phyloP scores from a whole-genome alignment of 208 protist species.

The Crithidia mellificae region DNA sequence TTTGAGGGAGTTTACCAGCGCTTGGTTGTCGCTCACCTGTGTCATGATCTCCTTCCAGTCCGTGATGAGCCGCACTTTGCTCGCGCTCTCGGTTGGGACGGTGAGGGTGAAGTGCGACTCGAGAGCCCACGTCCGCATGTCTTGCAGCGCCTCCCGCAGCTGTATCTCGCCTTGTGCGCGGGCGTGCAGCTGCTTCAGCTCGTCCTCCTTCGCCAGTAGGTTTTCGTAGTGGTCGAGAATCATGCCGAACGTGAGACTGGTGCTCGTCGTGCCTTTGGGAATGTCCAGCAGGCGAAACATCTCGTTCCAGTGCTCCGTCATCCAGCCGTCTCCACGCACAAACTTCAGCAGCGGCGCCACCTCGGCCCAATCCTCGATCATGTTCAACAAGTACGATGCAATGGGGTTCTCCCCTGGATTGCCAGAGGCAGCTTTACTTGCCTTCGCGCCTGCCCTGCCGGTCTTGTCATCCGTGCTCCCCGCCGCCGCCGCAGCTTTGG shows the following conservation, averaged over 20 bases:
- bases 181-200: conserved; percentile 92
- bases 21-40: conserved; percentile 95
- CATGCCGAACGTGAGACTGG: conserved; percentile 88
- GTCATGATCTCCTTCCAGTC: conserved; percentile 98
- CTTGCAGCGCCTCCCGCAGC: conserved; percentile 94
- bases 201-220: conserved; percentile 77
- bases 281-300: conserved; percentile 92
- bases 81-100: conserved; percentile 48
- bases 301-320: conserved; percentile 96
- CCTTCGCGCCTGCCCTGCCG: background rate
- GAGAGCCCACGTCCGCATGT: conserved; percentile 92
- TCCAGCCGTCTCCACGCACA: conserved; percentile 94
- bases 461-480: conserved; percentile 3
- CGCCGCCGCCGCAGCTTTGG: background rate
- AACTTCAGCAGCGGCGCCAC: conserved; percentile 88
- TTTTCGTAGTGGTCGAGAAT: conserved; percentile 80
- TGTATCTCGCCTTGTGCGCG: conserved; percentile 94
- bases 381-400: conserved; percentile 59
- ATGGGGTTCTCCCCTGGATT: conserved; percentile 39
- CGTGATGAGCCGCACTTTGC: conserved; percentile 93
- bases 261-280: conserved; percentile 67
- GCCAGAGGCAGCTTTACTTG: conserved; percentile 2
- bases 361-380: conserved; percentile 71
- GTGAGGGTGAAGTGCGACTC: conserved; percentile 89
- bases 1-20: conserved; percentile 94